A percentile compares a stretch with the other conserved stretches of the same genome.
Conservation (phyloP, 1,284 basidiomycete genomes). For the Cutaneotrichosporon sp. region DNA sequence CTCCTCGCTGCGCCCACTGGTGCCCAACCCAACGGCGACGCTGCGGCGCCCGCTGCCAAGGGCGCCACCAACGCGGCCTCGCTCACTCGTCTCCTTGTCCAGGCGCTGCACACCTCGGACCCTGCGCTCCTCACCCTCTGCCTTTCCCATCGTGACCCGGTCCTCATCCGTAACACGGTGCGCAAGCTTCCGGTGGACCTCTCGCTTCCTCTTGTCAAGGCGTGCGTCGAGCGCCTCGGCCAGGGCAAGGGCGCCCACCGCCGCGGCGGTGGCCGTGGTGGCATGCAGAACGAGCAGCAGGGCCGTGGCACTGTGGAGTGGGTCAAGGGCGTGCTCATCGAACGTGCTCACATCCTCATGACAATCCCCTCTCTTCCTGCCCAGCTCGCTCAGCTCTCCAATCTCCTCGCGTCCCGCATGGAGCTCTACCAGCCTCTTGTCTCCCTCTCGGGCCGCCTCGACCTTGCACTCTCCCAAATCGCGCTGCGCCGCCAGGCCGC, state of each 20-base stretch:
- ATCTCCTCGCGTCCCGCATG: slow-evolving; percentile 75
- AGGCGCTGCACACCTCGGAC: slow-evolving; percentile 95
- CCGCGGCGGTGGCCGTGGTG: slow-evolving; percentile 64
- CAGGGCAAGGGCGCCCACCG: slow-evolving; percentile 70
- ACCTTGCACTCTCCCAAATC: slow-evolving; percentile 91
- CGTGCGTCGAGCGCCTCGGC: slow-evolving; percentile 85
- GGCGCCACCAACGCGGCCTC: slow-evolving; percentile 74
- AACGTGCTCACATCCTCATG: slow-evolving; percentile 92
- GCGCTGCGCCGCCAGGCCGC: slow-evolving; percentile 62
- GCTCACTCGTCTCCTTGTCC: slow-evolving; percentile 88
- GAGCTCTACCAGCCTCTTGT: slow-evolving; percentile 81
- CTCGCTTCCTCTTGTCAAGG: slow-evolving; percentile 79
- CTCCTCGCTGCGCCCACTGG: slow-evolving; percentile 64
- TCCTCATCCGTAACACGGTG: slow-evolving; percentile 84
- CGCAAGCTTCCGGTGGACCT: slow-evolving; percentile 84
- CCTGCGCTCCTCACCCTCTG: slow-evolving; percentile 83
- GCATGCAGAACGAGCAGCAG: slow-evolving; percentile 78
- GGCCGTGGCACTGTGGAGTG: slow-evolving; percentile 81
- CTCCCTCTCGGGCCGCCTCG: slow-evolving; percentile 81
- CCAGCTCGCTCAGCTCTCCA: slow-evolving; percentile 77
- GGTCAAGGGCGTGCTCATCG: slow-evolving; percentile 80
- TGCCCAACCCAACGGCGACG: slow-evolving; percentile 51
- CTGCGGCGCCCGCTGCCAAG: slow-evolving; percentile 28
- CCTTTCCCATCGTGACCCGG: slow-evolving; percentile 74
- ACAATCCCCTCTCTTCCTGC: slow-evolving; percentile 57